Base-by-base conservation (phyloP, 2,329 filamentous ascomycete genomes). In the Calonectria honghensis region DNA sequence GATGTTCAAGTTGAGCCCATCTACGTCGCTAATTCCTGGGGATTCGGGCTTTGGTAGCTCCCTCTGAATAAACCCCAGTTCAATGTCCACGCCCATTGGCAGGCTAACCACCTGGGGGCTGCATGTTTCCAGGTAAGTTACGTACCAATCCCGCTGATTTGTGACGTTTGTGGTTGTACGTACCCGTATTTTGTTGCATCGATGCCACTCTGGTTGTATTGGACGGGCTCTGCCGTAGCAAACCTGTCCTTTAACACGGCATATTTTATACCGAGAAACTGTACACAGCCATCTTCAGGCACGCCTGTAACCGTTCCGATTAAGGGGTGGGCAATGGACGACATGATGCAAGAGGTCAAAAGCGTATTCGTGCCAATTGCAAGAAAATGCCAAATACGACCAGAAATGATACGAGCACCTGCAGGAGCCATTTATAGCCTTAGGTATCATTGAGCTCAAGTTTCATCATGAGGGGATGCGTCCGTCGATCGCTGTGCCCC, bases 221-320 rank as follows among this genome's bases (percentile, higher is more conserved):
- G 16, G 24, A 29, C 48, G 6, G 51, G 29, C 57, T 59, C 20
- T 14, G 71, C 37, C n/a, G 48, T 68, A 4, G 67, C 68, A 45
- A 75, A 72, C 59, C 64, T 54, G 45, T 76, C 57, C 3, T 35
- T 20, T 6, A 76, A 45, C 11, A 45, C 16, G 11, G 59, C 74
- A 37, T 74, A 76, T 5, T 74, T 74, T 24, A 76, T 41, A 10
- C 72, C 72, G 3, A 72, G 35, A 48, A 72, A 74, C 4, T 74
- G 72, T 11, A 70, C 16, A 13, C 41, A 48, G 10, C 61, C 61
- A 7, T 50, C 61, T 7, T 4, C 39, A 3, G 18, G 37, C 2
- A 32, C 35, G 11, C 57, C 68, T 6, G 45, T 65, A 48, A 65
- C 59, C 6, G 27, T 64, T 20, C 68, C 68, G 20, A 71, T 70